These are phyloP conservation scores for Hanseniaspora lachancei DNA, from an alignment of 805 yeast genomes.

Conservation along the genomic window DNA sequence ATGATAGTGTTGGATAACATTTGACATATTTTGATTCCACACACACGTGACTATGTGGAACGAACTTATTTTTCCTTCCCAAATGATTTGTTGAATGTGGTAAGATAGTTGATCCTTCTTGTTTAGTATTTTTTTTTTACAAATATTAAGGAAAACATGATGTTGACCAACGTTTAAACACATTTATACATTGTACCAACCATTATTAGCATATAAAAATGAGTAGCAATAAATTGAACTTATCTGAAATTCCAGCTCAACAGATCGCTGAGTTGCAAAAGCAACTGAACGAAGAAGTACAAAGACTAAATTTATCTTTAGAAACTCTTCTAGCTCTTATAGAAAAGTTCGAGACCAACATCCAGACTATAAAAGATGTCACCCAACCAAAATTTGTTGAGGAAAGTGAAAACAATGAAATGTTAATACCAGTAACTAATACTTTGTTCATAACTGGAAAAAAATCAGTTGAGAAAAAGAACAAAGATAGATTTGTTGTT, in stretches of 20 bases:
- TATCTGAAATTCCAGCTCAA: conserved; percentile 61
- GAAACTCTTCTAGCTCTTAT: conserved; percentile 76
- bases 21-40: no score
- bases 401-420: conserved; percentile 33
- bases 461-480: conserved; percentile 29
- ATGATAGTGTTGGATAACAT: no score
- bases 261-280: conserved; percentile 75
- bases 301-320: conserved; percentile 71
- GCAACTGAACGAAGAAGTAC: conserved; percentile 71
- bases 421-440: conserved; percentile 77
- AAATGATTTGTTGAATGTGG: no score
- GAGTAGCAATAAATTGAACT: conserved; percentile 36
- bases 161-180: no score
- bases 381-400: conserved; percentile 22
- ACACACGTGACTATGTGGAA: no score
- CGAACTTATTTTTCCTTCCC: no score
- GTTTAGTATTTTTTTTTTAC: no score
- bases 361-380: conserved; percentile 50
- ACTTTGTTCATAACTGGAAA: conserved; percentile 84
- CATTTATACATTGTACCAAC: no score
- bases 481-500: conserved; percentile 60
- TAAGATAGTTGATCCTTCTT: no score
- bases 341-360: conserved; percentile 68
- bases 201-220: background rate
- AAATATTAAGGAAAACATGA: no score